phyloP scores from a whole-genome alignment of 2,329 filamentous ascomycete genomes.

The Davidsoniella virescens region DNA sequence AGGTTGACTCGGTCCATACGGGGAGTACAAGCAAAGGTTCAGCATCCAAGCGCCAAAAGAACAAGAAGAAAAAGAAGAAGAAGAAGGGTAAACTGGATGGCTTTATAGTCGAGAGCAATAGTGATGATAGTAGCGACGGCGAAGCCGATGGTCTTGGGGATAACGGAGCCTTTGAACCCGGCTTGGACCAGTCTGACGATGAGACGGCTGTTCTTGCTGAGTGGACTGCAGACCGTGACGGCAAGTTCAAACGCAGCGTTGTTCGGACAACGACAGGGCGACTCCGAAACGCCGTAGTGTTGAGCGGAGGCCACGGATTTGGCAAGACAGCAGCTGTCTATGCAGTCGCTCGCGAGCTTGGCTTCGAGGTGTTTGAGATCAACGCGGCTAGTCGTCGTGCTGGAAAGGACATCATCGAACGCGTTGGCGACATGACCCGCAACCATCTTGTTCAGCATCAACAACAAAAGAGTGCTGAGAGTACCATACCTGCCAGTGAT shows the following conservation, averaged over 20 bases:
- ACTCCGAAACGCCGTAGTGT: conserved; percentile 59
- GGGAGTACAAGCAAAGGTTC: conserved; percentile 24
- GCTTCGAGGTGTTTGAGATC: conserved; percentile 90
- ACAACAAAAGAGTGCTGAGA: conserved; percentile 10
- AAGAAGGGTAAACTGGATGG: conserved; percentile 58
- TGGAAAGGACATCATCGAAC: conserved; percentile 80
- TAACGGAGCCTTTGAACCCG: not conserved
- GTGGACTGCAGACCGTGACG: conserved; percentile 5
- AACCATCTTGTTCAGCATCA: conserved; percentile 66
- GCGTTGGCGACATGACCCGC: conserved; percentile 88
- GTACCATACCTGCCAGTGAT: not conserved
- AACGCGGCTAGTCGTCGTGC: conserved; percentile 69
- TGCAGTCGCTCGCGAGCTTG: conserved; percentile 80
- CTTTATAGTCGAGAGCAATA: conserved; percentile 63
- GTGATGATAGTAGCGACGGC: conserved; percentile 23
- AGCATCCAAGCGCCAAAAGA: conserved; percentile 16
- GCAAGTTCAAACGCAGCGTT: conserved; percentile 4
- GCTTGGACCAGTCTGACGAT: conserved; percentile 36
- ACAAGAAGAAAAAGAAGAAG: conserved; percentile 20
- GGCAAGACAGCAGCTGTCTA: conserved; percentile 90
- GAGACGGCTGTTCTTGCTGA: conserved; percentile 4
- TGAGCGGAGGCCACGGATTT: conserved; percentile 78
- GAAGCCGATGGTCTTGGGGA: too few relatives aligned
- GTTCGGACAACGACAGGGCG: conserved; percentile 23
- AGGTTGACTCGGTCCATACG: conserved; percentile 59